phyloP scores from a whole-genome alignment of 2,329 filamentous ascomycete genomes.

The Fusarium burgessii region DNA sequence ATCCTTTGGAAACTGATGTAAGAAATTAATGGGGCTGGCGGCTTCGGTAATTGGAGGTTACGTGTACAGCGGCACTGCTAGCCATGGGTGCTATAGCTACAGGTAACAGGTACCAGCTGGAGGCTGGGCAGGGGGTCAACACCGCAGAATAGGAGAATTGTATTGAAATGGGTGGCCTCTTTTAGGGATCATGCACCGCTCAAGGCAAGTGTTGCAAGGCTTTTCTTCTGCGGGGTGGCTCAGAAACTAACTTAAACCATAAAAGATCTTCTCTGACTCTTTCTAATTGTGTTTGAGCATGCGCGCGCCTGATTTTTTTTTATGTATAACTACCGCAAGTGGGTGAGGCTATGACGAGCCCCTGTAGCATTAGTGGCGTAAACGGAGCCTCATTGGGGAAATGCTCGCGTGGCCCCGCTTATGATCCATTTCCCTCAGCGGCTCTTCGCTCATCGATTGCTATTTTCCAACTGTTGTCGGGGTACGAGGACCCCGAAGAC shows the following conservation, averaged over 20 bases:
- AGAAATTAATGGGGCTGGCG: slow-evolving; percentile 33
- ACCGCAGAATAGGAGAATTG: neutral
- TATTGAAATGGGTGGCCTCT: slow-evolving; percentile 1
- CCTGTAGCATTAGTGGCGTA: slow-evolving; percentile 17
- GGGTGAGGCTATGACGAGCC: slow-evolving; percentile 32
- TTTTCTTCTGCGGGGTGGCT: neutral
- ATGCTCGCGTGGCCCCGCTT: slow-evolving; percentile 44
- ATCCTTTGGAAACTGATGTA: slow-evolving; percentile 29
- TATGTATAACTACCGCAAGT: slow-evolving; percentile 16
- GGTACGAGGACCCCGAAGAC: neutral
- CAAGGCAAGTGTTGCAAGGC: neutral
- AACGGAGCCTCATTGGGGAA: slow-evolving; percentile 40
- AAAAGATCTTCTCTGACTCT: neutral
- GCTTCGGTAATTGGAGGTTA: slow-evolving; percentile 38
- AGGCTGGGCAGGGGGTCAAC: slow-evolving; percentile 3
- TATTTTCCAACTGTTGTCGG: slow-evolving; percentile 8
- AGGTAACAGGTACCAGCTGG: slow-evolving; percentile 10
- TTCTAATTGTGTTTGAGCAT: slow-evolving; percentile 31
- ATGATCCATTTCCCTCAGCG: neutral
- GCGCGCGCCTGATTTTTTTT: slow-evolving; percentile 27
- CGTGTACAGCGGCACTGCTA: slow-evolving; percentile 31
- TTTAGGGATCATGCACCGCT: neutral
- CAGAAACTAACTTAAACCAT: neutral
- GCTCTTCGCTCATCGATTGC: neutral
- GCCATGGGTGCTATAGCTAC: neutral